These are phyloP conservation scores for Arthroderma sp. DNA, from an alignment of 2,329 filamentous ascomycete species.

Conservation along the genomic window DNA sequence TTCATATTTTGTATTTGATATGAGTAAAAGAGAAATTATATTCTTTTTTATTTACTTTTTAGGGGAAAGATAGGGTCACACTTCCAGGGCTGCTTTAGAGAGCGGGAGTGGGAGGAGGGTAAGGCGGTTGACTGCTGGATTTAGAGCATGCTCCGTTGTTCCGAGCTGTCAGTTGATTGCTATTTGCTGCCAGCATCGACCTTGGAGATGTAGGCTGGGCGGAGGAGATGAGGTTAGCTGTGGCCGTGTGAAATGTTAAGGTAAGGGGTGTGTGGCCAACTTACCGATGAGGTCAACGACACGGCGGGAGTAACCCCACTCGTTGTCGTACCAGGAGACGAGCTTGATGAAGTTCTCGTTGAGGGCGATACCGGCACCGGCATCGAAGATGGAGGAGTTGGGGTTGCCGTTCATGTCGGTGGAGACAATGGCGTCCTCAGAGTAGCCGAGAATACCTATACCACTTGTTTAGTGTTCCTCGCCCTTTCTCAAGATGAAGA, in stretches of 20 bases:
- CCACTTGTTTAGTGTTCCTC: neutral
- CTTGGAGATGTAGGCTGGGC: conserved; percentile 66
- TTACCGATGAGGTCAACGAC: conserved; percentile 60
- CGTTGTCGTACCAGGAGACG: conserved; percentile 97
- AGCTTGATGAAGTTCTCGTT: conserved; percentile 99
- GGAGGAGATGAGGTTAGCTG: conserved; percentile 20
- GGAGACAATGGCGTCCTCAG: conserved; percentile 94
- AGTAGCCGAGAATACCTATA: conserved; percentile 77
- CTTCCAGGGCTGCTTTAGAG: neutral
- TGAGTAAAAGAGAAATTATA: neutral
- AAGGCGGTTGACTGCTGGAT: neutral
- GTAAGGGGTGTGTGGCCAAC: conserved; percentile 15
- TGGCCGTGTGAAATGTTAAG: neutral
- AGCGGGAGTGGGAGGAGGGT: neutral
- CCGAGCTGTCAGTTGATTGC: conserved; percentile 26
- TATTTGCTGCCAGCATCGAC: conserved; percentile 44
- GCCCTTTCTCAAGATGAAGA: neutral
- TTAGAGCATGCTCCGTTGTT: conserved; percentile 27
- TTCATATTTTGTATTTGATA: neutral
- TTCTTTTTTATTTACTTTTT: conserved; percentile 3
- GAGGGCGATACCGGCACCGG: conserved; percentile 96
- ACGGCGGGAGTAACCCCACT: conserved; percentile 99
- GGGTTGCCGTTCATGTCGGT: conserved; percentile 85
- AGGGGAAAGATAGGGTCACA: neutral
- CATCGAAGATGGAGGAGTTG: conserved; percentile 96